Percentiles rank a stretch among this genome's conserved stretches.
These are phyloP conservation scores for Candida gigantensis DNA, from an alignment of 1,139 yeast species.

Conservation along the genomic window DNA sequence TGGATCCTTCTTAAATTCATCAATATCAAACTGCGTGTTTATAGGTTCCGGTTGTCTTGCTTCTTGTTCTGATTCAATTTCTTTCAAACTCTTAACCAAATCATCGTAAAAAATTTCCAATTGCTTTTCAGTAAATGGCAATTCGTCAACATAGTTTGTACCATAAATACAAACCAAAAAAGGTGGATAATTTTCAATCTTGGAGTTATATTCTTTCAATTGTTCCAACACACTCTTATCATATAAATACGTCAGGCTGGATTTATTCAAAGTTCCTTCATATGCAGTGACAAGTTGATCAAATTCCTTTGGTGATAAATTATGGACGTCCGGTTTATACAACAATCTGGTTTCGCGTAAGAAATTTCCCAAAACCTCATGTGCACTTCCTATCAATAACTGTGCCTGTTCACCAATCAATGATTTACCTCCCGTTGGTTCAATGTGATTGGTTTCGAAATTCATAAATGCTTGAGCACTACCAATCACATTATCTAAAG, in stretches of 20 bases:
- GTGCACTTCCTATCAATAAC: conserved; percentile 6
- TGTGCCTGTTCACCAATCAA: conserved; percentile 4
- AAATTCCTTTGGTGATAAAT: conserved; percentile 18
- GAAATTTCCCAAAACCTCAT: conserved; percentile 13
- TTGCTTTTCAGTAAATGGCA: conserved; percentile 9
- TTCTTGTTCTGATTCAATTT: background rate
- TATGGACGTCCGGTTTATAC: conserved; percentile 18
- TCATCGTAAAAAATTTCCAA: conserved; percentile 22
- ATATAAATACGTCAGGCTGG: conserved; percentile 16
- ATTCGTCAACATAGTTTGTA: conserved; percentile 11
- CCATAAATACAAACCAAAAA: conserved; percentile 24
- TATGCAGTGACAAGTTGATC: conserved; percentile 15
- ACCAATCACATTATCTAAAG: conserved; percentile 38
- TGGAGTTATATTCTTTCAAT: conserved; percentile 19
- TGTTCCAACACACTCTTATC: conserved; percentile 16
- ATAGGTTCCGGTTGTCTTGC: conserved; percentile 3
- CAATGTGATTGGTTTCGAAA: conserved; percentile 21
- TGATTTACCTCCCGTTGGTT: background rate
- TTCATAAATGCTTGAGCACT: conserved; percentile 30
- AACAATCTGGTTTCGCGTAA: conserved; percentile 15
- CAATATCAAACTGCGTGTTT: conserved; percentile 22
- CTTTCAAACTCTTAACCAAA: conserved; percentile 20
- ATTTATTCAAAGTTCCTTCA: conserved; percentile 9
- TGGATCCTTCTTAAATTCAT: conserved; percentile 20
- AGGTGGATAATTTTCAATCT: conserved; percentile 25